A percentile compares a stretch with the other conserved stretches of the same genome.
These are phyloP conservation scores for Phlyctochytrium bullatum DNA, from an alignment of 192 early-diverging fungal genomes.

Conservation along the genomic window DNA sequence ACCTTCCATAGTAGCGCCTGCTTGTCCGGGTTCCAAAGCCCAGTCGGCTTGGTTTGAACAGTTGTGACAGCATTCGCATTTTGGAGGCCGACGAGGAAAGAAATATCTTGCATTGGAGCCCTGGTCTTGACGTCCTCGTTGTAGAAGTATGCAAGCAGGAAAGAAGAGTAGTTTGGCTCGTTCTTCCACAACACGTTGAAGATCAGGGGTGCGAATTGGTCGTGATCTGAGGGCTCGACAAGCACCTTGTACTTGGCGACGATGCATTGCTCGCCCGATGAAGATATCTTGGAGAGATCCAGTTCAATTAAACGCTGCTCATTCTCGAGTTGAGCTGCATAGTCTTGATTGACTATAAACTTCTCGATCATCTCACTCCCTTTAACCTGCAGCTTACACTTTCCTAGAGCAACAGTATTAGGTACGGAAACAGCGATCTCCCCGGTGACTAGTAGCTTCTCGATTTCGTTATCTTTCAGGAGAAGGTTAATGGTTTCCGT, in stretches of 20 bases:
- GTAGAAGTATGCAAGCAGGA: constrained; percentile 37
- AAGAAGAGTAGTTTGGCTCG: constrained; percentile 30
- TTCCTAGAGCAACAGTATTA: neutral
- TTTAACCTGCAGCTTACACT: constrained; percentile 12
- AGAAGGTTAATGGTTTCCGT: constrained; percentile 42
- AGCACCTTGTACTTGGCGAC: constrained; percentile 41
- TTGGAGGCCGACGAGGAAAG: constrained; percentile 28
- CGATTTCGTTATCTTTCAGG: constrained; percentile 29
- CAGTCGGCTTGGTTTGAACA: constrained; percentile 39
- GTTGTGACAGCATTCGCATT: constrained; percentile 25
- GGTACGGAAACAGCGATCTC: constrained; percentile 26
- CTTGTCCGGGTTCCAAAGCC: constrained; percentile 35
- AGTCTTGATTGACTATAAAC: constrained; percentile 32
- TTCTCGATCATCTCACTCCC: constrained; percentile 27
- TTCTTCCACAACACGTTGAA: constrained; percentile 41
- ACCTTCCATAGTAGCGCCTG: constrained; percentile 43
- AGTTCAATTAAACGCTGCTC: constrained; percentile 22
- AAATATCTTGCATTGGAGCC: constrained; percentile 25
- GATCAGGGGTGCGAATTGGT: constrained; percentile 31
- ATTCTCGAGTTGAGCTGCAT: constrained; percentile 9
- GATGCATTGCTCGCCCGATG: neutral
- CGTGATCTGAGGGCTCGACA: constrained; percentile 18
- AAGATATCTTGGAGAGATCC: constrained; percentile 12
- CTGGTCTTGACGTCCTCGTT: constrained; percentile 20
- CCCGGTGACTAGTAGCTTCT: constrained; percentile 43